phyloP scores from a whole-genome alignment of 225 moss, liverwort and hornwort genomes.

The Takakia lepidozioides region DNA sequence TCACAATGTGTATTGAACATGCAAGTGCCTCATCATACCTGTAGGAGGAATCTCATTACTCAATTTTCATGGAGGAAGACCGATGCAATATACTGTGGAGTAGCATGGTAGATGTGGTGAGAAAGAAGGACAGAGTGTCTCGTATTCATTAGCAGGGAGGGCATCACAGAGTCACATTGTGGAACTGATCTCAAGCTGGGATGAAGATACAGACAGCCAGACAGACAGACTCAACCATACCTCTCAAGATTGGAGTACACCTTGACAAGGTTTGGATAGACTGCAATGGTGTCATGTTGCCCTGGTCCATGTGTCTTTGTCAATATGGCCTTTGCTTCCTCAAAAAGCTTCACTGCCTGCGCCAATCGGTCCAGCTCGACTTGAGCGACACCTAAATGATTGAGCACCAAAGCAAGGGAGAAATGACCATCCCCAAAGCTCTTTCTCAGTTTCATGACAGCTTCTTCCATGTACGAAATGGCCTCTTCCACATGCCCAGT shows the following conservation, averaged over 20 bases:
- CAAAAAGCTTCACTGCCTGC: conserved; percentile 62
- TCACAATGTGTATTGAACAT: conserved; percentile 40
- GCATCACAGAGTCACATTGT: no score
- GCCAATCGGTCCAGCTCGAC: conserved; percentile 60
- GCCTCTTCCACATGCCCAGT: conserved; percentile 75
- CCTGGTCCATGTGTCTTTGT: conserved; percentile 72
- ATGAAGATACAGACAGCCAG: no score
- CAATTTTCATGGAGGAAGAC: not conserved
- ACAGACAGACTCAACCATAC: conserved; percentile 29
- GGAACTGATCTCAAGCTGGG: no score
- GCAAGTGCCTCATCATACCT: conserved; percentile 45
- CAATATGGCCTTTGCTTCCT: conserved; percentile 77
- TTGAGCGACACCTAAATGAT: conserved; percentile 83
- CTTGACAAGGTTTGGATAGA: conserved; percentile 78
- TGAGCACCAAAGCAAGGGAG: conserved; percentile 90
- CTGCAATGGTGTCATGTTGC: conserved; percentile 85
- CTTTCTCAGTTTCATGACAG: conserved; percentile 51
- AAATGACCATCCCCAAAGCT: conserved; percentile 73
- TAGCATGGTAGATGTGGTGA: no score
- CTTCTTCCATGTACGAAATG: conserved; percentile 65
- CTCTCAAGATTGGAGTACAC: conserved; percentile 70
- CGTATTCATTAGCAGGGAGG: no score
- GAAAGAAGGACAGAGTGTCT: no score
- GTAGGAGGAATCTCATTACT: conserved; percentile 1
- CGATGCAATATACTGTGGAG: not conserved